These are phyloP conservation scores for Achaetomiella virescens DNA, from an alignment of 495 filamentous ascomycete genomes.

Conservation along the genomic window DNA sequence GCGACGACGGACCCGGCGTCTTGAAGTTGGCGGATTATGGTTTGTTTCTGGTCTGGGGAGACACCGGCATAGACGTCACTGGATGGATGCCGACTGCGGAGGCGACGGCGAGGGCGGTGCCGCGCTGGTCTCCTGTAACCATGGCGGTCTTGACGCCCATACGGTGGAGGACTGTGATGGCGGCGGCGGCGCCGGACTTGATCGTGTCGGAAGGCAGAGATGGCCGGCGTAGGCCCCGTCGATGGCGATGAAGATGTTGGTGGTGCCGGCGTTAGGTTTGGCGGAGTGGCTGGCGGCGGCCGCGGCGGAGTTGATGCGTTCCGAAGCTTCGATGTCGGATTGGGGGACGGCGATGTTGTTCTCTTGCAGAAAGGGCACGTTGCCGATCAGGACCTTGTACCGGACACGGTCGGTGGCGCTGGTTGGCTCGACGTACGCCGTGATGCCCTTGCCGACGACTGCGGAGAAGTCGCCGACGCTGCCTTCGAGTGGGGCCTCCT, in stretches of 20 bases:
- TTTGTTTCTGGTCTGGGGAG: conserved; percentile 80
- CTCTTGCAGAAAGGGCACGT: conserved; percentile 65
- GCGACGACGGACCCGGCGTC: conserved; percentile 67
- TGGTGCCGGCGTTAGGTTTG: conserved; percentile 56
- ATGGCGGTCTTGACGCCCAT: conserved; percentile 84
- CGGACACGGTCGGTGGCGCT: conserved; percentile 56
- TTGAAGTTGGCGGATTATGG: conserved; percentile 74
- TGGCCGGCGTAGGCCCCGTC: conserved; percentile 72
- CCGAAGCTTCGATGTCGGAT: conserved; percentile 49
- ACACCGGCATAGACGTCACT: conserved; percentile 71
- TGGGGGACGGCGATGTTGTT: conserved; percentile 61
- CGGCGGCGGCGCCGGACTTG: conserved; percentile 77
- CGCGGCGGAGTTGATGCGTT: conserved; percentile 48
- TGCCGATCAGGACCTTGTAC: conserved; percentile 79
- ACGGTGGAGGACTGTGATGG: conserved; percentile 72
- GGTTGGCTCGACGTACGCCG: conserved; percentile 71
- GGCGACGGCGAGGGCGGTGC: conserved; percentile 78
- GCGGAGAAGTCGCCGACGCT: conserved; percentile 79
- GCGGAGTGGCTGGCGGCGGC: conserved; percentile 20
- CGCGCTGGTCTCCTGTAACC: conserved; percentile 85
- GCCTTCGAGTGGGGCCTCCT: conserved; percentile 72
- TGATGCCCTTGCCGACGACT: conserved; percentile 77
- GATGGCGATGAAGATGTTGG: conserved; percentile 87
- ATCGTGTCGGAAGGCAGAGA: conserved; percentile 83
- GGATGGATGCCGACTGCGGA: conserved; percentile 71